A percentile compares a stretch with the other conserved stretches of the same genome.
Evolutionary conservation across 768 basidiomycete species (phyloP).

Genomic region (Amanita molliuscula): DNA sequence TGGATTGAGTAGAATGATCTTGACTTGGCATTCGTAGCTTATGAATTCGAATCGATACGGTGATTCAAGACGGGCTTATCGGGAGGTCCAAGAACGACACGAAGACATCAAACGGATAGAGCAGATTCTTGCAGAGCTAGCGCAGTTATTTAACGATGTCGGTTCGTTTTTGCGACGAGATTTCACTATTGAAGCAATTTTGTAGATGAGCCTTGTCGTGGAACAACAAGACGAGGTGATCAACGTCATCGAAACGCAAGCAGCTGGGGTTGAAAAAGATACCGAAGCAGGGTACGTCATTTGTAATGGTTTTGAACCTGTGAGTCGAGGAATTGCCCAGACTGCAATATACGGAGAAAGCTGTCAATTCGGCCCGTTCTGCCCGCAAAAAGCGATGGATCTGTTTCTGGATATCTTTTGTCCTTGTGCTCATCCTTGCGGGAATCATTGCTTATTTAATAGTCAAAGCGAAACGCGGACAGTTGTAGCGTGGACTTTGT

Average conservation of each 20-base stretch:
- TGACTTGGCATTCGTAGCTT: conserved; percentile 37
- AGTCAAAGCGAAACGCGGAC: conserved; percentile 12
- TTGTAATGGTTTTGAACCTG: background rate
- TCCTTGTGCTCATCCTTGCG: conserved; percentile 58
- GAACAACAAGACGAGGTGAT: conserved; percentile 92
- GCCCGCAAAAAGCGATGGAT: conserved; percentile 97
- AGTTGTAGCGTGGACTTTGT: background rate
- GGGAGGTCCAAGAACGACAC: conserved; percentile 95
- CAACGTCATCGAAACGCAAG: conserved; percentile 71
- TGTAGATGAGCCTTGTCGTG: conserved; percentile 87
- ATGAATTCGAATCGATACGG: conserved; percentile 88
- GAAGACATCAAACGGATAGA: conserved; percentile 96
- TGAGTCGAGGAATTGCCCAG: conserved; percentile 28
- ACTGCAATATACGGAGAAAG: conserved; percentile 74
- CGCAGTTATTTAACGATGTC: conserved; percentile 93
- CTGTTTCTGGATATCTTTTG: conserved; percentile 70
- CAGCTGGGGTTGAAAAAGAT: conserved; percentile 68
- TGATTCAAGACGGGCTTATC: conserved; percentile 82
- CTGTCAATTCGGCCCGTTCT: conserved; percentile 74
- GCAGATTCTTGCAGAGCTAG: conserved; percentile 83
- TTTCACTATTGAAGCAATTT: background rate
- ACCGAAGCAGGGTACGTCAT: conserved; percentile 68
- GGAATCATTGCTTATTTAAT: conserved; percentile 44
- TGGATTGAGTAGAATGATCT: background rate
- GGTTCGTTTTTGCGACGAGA: conserved; percentile 15